phyloP scores from a whole-genome alignment of 768 basidiomycete species.

The Russula virescens region DNA sequence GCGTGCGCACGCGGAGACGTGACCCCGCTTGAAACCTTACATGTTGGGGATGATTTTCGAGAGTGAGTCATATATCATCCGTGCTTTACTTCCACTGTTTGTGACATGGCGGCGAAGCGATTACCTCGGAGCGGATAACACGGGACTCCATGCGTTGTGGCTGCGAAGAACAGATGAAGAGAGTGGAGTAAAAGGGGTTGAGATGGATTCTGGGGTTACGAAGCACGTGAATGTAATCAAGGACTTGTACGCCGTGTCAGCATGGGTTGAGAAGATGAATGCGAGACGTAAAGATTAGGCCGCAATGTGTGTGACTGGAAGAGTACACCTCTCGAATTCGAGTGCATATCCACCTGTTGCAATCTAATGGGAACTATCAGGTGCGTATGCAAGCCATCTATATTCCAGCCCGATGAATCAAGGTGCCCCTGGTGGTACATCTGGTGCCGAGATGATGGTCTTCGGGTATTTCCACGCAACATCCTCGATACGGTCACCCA shows the following conservation, averaged over 20 bases:
- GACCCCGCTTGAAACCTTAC: slow-evolving; percentile 42
- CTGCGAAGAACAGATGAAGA: slow-evolving; percentile 50
- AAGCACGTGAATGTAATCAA: slow-evolving; percentile 31
- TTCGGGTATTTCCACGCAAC: slow-evolving; percentile 49
- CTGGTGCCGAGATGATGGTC: slow-evolving; percentile 28
- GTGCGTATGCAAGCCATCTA: neutral
- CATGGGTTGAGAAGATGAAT: slow-evolving; percentile 32
- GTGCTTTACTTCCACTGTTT: neutral
- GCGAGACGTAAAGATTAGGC: neutral
- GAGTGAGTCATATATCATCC: slow-evolving; percentile 38
- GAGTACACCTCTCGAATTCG: neutral
- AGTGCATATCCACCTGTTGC: neutral
- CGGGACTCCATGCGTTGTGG: slow-evolving; percentile 54
- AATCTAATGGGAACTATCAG: neutral
- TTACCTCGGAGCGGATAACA: slow-evolving; percentile 52
- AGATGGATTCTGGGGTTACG: slow-evolving; percentile 38
- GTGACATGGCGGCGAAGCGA: slow-evolving; percentile 41
- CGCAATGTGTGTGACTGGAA: neutral
- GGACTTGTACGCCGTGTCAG: slow-evolving; percentile 34
- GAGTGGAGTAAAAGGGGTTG: slow-evolving; percentile 39
- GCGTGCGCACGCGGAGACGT: slow-evolving; percentile 37
- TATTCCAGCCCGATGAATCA: neutral
- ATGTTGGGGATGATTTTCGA: slow-evolving; percentile 70
- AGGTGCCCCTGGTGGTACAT: slow-evolving; percentile 18
- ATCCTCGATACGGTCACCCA: slow-evolving; percentile 69